phyloP scores from a whole-genome alignment of 805 yeast species.

The Lipomyces japonicus region DNA sequence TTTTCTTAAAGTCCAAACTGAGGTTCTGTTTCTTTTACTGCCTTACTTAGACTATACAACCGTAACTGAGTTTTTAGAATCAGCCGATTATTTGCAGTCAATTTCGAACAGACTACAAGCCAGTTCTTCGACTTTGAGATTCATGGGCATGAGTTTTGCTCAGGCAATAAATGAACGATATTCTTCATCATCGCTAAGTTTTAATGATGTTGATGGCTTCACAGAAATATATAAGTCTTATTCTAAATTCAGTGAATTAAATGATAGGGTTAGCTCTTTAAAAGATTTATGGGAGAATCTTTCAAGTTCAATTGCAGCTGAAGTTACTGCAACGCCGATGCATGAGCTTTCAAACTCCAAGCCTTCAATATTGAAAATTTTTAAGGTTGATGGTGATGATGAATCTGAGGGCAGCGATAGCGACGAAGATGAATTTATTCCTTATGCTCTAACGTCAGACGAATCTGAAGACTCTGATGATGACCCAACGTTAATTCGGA shows the following conservation, averaged over 20 bases:
- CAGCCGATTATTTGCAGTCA: conserved; percentile 45
- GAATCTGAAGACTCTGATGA: conserved; percentile 52
- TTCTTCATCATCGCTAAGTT: conserved; percentile 31
- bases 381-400: neutral
- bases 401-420: conserved; percentile 35
- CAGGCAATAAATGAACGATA: conserved; percentile 40
- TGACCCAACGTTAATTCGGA: conserved; percentile 44
- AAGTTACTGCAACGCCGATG: no score
- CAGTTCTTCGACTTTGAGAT: conserved; percentile 44
- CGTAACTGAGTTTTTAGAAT: conserved; percentile 31
- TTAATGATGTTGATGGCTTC: conserved; percentile 31
- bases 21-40: conserved; percentile 11
- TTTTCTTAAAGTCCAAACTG: neutral
- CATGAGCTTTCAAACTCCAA: no score
- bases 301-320: no score
- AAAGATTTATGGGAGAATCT: conserved; percentile 17
- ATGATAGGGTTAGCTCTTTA: conserved; percentile 7
- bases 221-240: conserved; percentile 26
- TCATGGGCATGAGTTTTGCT: conserved; percentile 57
- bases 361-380: no score
- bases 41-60: conserved; percentile 9
- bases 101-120: conserved; percentile 57
- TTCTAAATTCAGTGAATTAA: conserved; percentile 19
- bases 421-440: conserved; percentile 34
- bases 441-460: conserved; percentile 32